phyloP scores from a whole-genome alignment of 345 rosid species.

The Durio zibethinus region DNA sequence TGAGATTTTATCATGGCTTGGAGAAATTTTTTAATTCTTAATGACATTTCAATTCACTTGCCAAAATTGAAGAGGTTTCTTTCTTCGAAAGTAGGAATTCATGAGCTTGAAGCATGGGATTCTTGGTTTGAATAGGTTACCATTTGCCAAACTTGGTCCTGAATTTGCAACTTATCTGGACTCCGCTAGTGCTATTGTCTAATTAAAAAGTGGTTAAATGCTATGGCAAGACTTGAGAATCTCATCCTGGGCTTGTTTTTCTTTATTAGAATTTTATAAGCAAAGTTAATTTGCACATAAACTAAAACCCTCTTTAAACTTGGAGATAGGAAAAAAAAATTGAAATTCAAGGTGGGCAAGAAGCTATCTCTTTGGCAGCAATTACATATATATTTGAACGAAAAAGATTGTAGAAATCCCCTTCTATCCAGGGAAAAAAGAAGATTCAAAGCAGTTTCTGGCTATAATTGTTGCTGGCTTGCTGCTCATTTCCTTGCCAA shows the following conservation, averaged over 20 bases:
- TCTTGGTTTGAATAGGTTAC: not conserved
- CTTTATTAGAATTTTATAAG: not conserved
- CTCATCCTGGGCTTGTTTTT: not conserved
- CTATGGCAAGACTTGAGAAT: not conserved
- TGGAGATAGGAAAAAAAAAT: not conserved
- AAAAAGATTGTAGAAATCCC: not conserved
- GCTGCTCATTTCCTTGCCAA: conserved; percentile 57
- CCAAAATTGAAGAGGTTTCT: not conserved
- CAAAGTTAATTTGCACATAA: not conserved
- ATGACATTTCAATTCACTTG: no score
- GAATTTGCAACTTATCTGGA: not conserved
- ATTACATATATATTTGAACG: not conserved
- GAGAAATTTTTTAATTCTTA: not conserved
- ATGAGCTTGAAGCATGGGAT: not conserved
- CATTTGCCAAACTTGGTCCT: no score
- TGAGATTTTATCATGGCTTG: no score
- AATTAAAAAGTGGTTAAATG: not conserved
- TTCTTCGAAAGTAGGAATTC: not conserved
- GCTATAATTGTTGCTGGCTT: not conserved
- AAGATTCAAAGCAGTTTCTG: not conserved
- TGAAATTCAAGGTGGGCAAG: not conserved
- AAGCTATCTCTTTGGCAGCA: not conserved
- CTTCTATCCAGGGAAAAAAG: not conserved
- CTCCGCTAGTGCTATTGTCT: not conserved
- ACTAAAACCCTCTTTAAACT: not conserved